Base-by-base conservation (phyloP, 73 alveolate species). In the Paramecium sonneborni region DNA sequence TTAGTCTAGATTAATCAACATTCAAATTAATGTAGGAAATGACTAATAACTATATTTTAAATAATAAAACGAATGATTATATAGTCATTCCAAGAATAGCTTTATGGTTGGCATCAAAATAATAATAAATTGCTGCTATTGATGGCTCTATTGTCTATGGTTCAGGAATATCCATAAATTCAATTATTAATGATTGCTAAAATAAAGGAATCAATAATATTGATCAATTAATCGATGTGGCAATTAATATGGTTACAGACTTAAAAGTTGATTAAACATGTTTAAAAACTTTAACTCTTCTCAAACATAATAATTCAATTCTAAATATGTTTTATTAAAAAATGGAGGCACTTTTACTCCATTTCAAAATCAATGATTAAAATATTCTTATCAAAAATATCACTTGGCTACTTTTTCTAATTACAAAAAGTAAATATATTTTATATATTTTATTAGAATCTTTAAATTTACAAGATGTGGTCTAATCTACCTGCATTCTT, bases 101-200 rank as follows among this genome's bases (percentile, higher is more conserved):
- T 46, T 46, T 79, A 21, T 79, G 90, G 90, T 39, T 79, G 20
- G 90, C 90, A 2, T 79, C 90, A 14, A 79, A 79, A 46, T 46
- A 79, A 79, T 24, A 79, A 37, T 21, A 41, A 44, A 79, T 79
- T 8, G 44, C 56, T 37, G 90, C 90, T 8, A 79, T 79, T 21
- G 90, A 79, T 24, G 90, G 90, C 14, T 79, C 90, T 9, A 46
- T 79, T 5, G 74, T 79, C 28, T 39, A 79, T 43, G 90, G 90
- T 39, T 39, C 90, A 11, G 90, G 90, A 21, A 44, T 79, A 8
- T 21, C 69, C 18, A 20, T 79, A 24, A 79, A 79, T 79, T 46
- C 69, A 4, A 44, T 79, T 1, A 79, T 79, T 1, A 79, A 41
- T 20, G 90, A 79, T 12, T 79, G 86, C 26, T 35, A 72, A 72